A percentile compares a stretch with the other conserved stretches of the same genome.
Conservation (phyloP, 2,329 filamentous ascomycete species). For the Tolypocladium amazonense region DNA sequence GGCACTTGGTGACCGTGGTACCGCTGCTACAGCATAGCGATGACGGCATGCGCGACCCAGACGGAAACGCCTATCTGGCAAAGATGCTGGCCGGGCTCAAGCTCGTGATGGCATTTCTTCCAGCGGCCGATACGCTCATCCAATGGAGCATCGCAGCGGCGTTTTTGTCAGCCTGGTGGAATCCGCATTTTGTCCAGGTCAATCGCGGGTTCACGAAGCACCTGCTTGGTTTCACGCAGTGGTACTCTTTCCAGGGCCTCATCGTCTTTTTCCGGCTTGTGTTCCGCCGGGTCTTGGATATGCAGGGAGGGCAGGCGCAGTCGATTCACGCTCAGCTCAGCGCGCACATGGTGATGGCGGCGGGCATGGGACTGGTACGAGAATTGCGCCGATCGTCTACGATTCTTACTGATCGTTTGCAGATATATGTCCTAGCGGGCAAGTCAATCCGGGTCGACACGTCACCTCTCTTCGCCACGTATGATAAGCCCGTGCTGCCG, state of each 20-base stretch:
- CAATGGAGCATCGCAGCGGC: slow-evolving; percentile 37
- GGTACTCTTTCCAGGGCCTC: slow-evolving; percentile 56
- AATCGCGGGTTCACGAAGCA: slow-evolving; percentile 49
- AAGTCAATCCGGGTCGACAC: slow-evolving; percentile 44
- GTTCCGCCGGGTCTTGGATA: slow-evolving; percentile 31
- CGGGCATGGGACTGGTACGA: slow-evolving; percentile 44
- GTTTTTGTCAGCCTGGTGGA: slow-evolving; percentile 54
- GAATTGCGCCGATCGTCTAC: background rate
- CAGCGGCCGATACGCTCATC: slow-evolving; percentile 28
- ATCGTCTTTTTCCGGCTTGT: slow-evolving; percentile 44
- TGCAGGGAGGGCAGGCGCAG: slow-evolving; percentile 25
- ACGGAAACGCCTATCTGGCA: slow-evolving; percentile 12
- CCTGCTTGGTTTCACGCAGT: slow-evolving; percentile 49
- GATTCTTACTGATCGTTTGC: slow-evolving; percentile 9
- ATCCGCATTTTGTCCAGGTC: slow-evolving; percentile 52
- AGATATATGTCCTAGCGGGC: slow-evolving; percentile 35
- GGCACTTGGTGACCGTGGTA: slow-evolving; percentile 31
- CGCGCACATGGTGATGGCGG: slow-evolving; percentile 44
- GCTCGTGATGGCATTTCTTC: slow-evolving; percentile 20
- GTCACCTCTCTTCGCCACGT: slow-evolving; percentile 37
- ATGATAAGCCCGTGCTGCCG: slow-evolving; percentile 12
- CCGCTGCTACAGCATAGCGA: slow-evolving; percentile 14
- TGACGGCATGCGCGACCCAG: slow-evolving; percentile 22
- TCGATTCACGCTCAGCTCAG: slow-evolving; percentile 31
- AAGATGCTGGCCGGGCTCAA: slow-evolving; percentile 7